Base-by-base conservation (phyloP, 352 stramenopile genomes). In the Phytopythium helicoides region DNA sequence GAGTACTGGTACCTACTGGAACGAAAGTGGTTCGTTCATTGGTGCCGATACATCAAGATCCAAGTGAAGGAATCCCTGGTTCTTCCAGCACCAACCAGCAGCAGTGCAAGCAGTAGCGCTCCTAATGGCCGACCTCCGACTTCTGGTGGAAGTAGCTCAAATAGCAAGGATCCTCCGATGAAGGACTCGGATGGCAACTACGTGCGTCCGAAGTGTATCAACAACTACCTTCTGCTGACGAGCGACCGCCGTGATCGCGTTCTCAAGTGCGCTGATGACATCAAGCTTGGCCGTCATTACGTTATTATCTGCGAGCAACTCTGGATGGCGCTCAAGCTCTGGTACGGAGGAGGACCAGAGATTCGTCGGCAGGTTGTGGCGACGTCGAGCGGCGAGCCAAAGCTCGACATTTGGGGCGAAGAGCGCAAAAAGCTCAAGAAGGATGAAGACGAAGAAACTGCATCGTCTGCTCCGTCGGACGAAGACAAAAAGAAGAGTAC, bases 301-400 rank as follows among this genome's bases (percentile, higher is more conserved):
- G 71, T 94, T 19, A 76, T 97, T 6, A 80, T 98, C 23, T 78
- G 71, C 21, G 86, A 94, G 54, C 79, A 88, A 47, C 68, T 97
- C 9, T 98, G 86, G 86, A 88, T 94, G 60, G 87, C 79, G 25
- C 66, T 97, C 6, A 94, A 97, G 52, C 52, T 87, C 9, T 98
- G 92, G 92, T 98, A 98, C 56, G 86, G 88, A 33, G 92, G 89
- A 22, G 91, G 88, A 0, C 92, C 92, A 1, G 74, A 92, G 51
- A 79, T 98, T 48, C 76, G 81, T 41, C 76, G 92, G 6, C 80
- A 76, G n/a, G 91, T 97, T 12, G 71, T 96, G 3, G 57, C 81
- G 57, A 67, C 71, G 18, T 60, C 66, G 15, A 75, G 77, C 51
- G 86, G 86, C 14, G 69, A 81, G 9, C 59, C 82, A 3, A 63